Base-by-base conservation (phyloP, 148 eudicot genomes). In the Silene conica region DNA sequence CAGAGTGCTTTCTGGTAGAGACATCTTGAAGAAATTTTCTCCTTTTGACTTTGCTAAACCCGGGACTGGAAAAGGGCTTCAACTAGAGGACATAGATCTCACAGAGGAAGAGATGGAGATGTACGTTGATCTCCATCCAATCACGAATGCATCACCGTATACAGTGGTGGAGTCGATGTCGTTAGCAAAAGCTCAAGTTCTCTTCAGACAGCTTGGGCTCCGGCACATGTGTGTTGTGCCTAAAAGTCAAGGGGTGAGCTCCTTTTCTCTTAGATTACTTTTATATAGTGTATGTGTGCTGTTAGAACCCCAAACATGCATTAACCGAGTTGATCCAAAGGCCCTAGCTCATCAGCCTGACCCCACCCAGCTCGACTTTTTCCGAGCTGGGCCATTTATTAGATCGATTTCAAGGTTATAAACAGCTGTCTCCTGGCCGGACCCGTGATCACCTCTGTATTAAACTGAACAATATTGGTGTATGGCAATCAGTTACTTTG, bases 191-290 rank as follows among this genome's bases (percentile, higher is more conserved):
- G 89, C 89, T 54, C 80, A 77, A 16, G 76, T 82, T 67, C 85
- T 86, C 3, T 86, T 86, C 80, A 75, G 89, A 69, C 82, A 84
- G 73, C 80, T 86, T 15, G 89, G 84, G 18, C 87, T 86, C 75
- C 72, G 89, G 75, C 89, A 86, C 57, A 82, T 86, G 85, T 86
- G 89, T 66, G 89, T 86, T 7, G 89, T 86, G 21, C 89, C 89
- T 7, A 86, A 84, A 77, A 82, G 85, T 61, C 84, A 76, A 80
- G 84, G 80, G 79, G 89, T 86, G 70, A 52, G 79, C 26, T 31
- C 52, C 12, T 55, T 34, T 26, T 45, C 26, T 63, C 69, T 9
- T 28, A 19, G 26, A 43, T 46, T 26, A 1, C 0, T 41, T 11
- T 8, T 20, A 59, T 7, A 1, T 59, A 3, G 22, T 59, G 63